These are phyloP conservation scores for Yamagishiella unicocca DNA, from an alignment of 139 green algal genomes.

Conservation along the genomic window DNA sequence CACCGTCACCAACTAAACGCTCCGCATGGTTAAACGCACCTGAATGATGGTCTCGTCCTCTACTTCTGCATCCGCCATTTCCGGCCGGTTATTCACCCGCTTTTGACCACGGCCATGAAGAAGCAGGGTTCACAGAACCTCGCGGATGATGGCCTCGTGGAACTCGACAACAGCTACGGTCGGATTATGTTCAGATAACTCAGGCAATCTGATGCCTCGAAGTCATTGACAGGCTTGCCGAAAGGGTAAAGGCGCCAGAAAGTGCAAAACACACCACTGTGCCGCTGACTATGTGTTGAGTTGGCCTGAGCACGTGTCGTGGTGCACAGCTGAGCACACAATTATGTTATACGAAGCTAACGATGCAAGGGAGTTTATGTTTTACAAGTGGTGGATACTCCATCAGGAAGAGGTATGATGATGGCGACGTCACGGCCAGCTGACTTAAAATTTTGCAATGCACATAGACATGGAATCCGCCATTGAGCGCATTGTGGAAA, in stretches of 20 bases:
- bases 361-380: not conserved
- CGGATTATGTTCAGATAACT: no score
- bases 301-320: not conserved
- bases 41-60: slow-evolving; percentile 4
- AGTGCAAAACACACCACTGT: not conserved
- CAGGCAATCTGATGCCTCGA: no score
- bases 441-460: slow-evolving; percentile 1
- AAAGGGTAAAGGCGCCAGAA: no score
- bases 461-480: no score
- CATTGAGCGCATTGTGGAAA: no score
- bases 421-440: no score
- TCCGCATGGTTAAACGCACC: slow-evolving; percentile 19
- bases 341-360: not conserved
- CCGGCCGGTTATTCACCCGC: not conserved
- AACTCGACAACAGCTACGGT: not conserved
- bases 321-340: not conserved
- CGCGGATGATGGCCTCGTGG: not conserved
- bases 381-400: no score
- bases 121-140: not conserved
- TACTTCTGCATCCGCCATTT: slow-evolving; percentile 24
- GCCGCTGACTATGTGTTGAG: not conserved
- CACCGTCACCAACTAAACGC: slow-evolving; percentile 8
- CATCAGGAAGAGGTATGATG: no score
- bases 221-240: no score
- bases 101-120: not conserved